Evolutionary conservation across 73 alveolate genomes (phyloP), one percentile per base, ranked within the genome.

Genomic region (Paramecium caudatum): DNA sequence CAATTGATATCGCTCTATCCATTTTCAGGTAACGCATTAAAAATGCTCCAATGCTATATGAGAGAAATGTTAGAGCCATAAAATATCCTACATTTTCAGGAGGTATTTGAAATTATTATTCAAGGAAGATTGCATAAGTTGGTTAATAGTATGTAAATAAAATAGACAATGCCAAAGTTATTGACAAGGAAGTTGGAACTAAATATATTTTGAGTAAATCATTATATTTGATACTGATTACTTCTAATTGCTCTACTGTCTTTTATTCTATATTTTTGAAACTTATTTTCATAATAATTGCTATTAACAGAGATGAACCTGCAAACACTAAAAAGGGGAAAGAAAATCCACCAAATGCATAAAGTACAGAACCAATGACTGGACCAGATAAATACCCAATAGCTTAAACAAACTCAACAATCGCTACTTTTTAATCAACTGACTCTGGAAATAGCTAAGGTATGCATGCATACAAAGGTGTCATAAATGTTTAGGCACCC

Each of bases 301-400:
- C 86, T 16, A 30, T 21, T 1, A 34, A 32, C 15, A 39, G 1
- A 2, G 86, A 69, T 2, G 45, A 34, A 0, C 30, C 47, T 12
- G 63, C 55, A 39, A 30, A 69, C 16, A 37, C 17, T 3, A 36
- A 69, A 37, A 69, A 69, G 10, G 86, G 86, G 16, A 37, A 17
- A 21, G 55, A 17, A 39, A 69, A 69, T n/a, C 86, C 86, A 3
- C 65, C 86, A 16, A 69, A 16, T 15, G 15, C 62, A 69, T 69
- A 69, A 0, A 69, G 33, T 2, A 69, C 17, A 2, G 86, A 69
- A 0, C 86, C 86, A 69, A 43, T 19, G 7, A 69, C 55, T 36
- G 86, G 62, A 16, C 86, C 86, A 6, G 39, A 30, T 16, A 37
- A 15, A 37, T 69, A 69, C 13, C 86, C 86, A 13, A 69, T 16